Percentiles rank a stretch among this genome's conserved stretches.
phyloP scores from a whole-genome alignment of 2,329 filamentous ascomycete genomes.

The Pyrenochaeta sp. region DNA sequence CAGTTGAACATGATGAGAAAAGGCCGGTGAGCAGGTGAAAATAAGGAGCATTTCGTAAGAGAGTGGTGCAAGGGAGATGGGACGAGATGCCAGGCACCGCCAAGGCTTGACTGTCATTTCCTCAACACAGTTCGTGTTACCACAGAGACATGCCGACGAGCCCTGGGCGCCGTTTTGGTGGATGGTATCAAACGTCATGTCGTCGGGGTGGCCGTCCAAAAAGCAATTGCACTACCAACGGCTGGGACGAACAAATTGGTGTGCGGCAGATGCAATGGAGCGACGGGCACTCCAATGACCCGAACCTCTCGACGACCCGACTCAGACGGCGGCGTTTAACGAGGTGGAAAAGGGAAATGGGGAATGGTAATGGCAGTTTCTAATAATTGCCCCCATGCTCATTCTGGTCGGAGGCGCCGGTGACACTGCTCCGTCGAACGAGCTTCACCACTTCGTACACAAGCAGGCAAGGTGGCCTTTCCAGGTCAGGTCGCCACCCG shows the following conservation, averaged over 20 bases:
- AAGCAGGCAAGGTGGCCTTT: constrained; percentile 27
- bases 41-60: too few relatives aligned
- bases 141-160: constrained; percentile 5
- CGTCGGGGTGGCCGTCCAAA: background rate
- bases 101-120: constrained; percentile 15
- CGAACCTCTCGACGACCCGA: constrained; percentile 1
- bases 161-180: background rate
- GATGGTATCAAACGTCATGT: background rate
- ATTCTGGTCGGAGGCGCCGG: constrained; percentile 13
- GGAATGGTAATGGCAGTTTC: constrained; percentile 6
- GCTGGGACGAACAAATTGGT: background rate
- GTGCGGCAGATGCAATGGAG: constrained; percentile 7
- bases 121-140: constrained; percentile 16
- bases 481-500: constrained; percentile 17
- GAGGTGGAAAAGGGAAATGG: too few relatives aligned
- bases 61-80: constrained; percentile 7
- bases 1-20: too few relatives aligned
- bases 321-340: too few relatives aligned
- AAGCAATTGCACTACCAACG: background rate
- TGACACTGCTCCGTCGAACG: constrained; percentile 20
- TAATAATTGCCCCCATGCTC: constrained; percentile 3
- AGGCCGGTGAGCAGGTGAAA: too few relatives aligned
- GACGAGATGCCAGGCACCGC: constrained; percentile 5
- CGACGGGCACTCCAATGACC: background rate
- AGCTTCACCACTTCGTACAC: constrained; percentile 15